Evolutionary conservation across 2,329 filamentous ascomycete genomes (phyloP), one percentile per base, ranked within the genome.

Genomic region (Aureobasidium sp.): DNA sequence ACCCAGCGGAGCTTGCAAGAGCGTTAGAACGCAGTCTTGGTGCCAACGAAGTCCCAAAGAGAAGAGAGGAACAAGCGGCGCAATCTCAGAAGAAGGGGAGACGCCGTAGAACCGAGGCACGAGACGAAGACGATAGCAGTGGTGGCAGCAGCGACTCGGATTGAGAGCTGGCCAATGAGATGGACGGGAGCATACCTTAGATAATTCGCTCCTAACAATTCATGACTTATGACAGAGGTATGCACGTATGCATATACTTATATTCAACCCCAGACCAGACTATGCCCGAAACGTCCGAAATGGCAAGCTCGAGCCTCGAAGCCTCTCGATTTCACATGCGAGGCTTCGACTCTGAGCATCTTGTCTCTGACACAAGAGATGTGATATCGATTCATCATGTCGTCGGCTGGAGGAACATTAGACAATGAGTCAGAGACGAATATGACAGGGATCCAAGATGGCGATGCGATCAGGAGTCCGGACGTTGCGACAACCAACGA

Each of bases 11-110:
- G 14, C 61, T 76, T 29, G 71, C 74, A 20, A 68, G 68, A 58
- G 69, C 67, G 62, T 64, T 76, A 20, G 66, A 67, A 57, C 66
- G 73, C 37, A 74, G 71, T 66, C 55, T 76, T 37, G 71, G 70
- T 9, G 47, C 70, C 7, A 37, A 39, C 17, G 62, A 63, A 22
- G 48, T 20, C 8, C 56, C 44, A 5, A 53, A 49, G 41, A 57
- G 44, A 37, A 47, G 52, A 48, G 36, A 48, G 36, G 55, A 47
- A 15, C 27, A 57, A n/a, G 53, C 22, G 6, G 49, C 53, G 14
- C 37, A 57, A 22, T n/a, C 44, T 3, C 44, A 59, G 7, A 60
- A 36, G 31, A 51, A 51, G 52, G 44, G 47, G 14, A 9, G 49
- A 22, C 49, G 60, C 8, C 37, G 60, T 31, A 55, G 48, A 8